Conservation (phyloP, 768 basidiomycete species). For the Tremella mesenterica region DNA sequence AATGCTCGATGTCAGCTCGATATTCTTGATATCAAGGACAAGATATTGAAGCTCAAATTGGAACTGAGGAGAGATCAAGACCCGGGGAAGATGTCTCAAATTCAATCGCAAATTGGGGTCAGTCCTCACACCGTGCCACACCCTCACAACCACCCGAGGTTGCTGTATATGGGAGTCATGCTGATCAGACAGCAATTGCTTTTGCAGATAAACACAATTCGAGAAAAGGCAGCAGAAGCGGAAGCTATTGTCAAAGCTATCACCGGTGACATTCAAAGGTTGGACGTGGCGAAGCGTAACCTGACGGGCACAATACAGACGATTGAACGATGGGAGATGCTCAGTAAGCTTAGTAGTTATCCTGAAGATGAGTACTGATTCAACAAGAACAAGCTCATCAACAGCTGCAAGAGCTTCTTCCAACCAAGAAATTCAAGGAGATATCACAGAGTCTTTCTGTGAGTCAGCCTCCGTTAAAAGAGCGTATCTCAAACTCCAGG, state of each 20-base stretch:
- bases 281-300: conserved; percentile 90
- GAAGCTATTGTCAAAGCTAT: conserved; percentile 92
- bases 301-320: conserved; percentile 81
- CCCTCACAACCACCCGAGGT: not conserved
- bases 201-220: conserved; percentile 88
- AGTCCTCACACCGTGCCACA: conserved; percentile 22
- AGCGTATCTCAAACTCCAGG: conserved; percentile 48
- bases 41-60: conserved; percentile 60
- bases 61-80: conserved; percentile 71
- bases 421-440: conserved; percentile 70
- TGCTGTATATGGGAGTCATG: not conserved
- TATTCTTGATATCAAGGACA: conserved; percentile 60
- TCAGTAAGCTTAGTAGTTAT: conserved; percentile 56
- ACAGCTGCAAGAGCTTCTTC: conserved; percentile 68
- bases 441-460: conserved; percentile 74
- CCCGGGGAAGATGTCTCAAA: conserved; percentile 76
- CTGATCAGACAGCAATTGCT: conserved; percentile 63
- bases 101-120: conserved; percentile 95
- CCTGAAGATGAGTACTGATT: not conserved
- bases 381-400: conserved; percentile 65
- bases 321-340: conserved; percentile 82
- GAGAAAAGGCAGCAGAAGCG: conserved; percentile 93
- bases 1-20: conserved; percentile 61
- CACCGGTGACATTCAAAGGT: conserved; percentile 88
- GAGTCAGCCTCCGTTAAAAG: conserved; percentile 40